Evolutionary conservation across 106 monocot genomes (phyloP).

Genomic region (Hemerocallis citrina): DNA sequence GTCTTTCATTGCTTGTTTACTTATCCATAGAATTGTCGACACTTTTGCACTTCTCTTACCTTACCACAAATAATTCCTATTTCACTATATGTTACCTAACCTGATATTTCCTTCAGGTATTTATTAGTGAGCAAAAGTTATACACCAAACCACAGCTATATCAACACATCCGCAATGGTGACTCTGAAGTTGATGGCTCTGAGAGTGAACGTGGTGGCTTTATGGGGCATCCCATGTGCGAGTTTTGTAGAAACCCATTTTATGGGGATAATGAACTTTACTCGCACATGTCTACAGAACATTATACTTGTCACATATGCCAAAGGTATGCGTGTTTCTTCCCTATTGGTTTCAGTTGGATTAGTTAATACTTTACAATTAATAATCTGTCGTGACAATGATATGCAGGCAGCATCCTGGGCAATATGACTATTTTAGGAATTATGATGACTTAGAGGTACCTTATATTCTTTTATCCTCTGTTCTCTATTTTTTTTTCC

Average conservation of each 20-base stretch:
- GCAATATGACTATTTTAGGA: constrained; percentile 83
- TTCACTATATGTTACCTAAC: background rate
- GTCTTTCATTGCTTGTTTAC: background rate
- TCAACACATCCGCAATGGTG: constrained; percentile 69
- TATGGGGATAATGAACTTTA: constrained; percentile 98
- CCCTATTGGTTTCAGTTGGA: constrained; percentile 1
- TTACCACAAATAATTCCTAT: background rate
- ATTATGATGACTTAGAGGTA: constrained; percentile 96
- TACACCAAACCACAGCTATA: constrained; percentile 76
- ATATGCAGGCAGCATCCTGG: constrained; percentile 82
- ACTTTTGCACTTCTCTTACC: background rate
- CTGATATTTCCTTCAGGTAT: constrained; percentile 40
- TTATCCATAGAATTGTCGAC: background rate
- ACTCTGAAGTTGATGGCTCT: constrained; percentile 90
- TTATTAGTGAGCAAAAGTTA: constrained; percentile 96
- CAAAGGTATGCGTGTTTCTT: constrained; percentile 46
- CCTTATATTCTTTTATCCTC: background rate
- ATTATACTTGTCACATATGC: constrained; percentile 93
- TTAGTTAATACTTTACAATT: background rate
- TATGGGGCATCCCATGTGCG: constrained; percentile 88
- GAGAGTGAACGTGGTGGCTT: constrained; percentile 91
- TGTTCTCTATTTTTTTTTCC: background rate
- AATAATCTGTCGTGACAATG: background rate
- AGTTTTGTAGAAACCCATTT: constrained; percentile 85
- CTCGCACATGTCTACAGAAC: constrained; percentile 84